Evolutionary conservation across 2,329 filamentous ascomycete genomes (phyloP).

Genomic region (Colletotrichum godetiae): DNA sequence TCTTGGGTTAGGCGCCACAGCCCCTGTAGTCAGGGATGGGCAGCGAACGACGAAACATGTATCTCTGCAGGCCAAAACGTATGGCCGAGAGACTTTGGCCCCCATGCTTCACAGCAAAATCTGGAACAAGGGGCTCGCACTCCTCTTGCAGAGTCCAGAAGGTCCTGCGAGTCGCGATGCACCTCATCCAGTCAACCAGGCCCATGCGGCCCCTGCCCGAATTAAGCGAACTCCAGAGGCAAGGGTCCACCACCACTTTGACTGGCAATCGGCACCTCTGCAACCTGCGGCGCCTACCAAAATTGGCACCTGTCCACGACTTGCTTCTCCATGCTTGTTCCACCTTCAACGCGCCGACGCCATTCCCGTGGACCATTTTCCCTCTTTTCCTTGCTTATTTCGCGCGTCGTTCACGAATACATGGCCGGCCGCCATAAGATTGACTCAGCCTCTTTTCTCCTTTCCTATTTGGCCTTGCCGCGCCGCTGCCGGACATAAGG

Average conservation of each 20-base stretch:
- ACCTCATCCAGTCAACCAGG: conserved; percentile 38
- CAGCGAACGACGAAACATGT: conserved; percentile 27
- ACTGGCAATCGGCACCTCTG: conserved; percentile 26
- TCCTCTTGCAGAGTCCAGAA: not conserved
- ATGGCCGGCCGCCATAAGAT: not conserved
- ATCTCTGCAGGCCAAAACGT: conserved; percentile 13
- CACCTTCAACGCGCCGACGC: conserved; percentile 20
- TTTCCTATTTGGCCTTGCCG: conserved; percentile 15
- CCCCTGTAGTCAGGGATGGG: conserved; percentile 4
- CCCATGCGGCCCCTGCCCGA: conserved; percentile 25
- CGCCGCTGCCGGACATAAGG: conserved; percentile 15
- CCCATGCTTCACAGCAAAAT: conserved; percentile 32
- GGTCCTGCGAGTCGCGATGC: conserved; percentile 19
- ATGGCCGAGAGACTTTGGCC: conserved; percentile 14
- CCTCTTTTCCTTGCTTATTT: conserved; percentile 11
- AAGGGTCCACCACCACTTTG: conserved; percentile 27
- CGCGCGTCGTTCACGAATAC: not conserved
- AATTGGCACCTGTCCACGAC: conserved; percentile 24
- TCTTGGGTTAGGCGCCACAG: conserved; percentile 26
- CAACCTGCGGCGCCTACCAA: conserved; percentile 33
- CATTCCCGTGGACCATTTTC: conserved; percentile 10
- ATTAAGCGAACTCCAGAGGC: conserved; percentile 32
- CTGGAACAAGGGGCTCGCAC: conserved; percentile 34
- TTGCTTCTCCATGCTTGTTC: conserved; percentile 3
- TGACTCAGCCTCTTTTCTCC: conserved; percentile 11